Evolutionary conservation across 129 eudicot genomes (phyloP), one percentile per base, ranked within the genome.

Genomic region (Artemisia argyi): DNA sequence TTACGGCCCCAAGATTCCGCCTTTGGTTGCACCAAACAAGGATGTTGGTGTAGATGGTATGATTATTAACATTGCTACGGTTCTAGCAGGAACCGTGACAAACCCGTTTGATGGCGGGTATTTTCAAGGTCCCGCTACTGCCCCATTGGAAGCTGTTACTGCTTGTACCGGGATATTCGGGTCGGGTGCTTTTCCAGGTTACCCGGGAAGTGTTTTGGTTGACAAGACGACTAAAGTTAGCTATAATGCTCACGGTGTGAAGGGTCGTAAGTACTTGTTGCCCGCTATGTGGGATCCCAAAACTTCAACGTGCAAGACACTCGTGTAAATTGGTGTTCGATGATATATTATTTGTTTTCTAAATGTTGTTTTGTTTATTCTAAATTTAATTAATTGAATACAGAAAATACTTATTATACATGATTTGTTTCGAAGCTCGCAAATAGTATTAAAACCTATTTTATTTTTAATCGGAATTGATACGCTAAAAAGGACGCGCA

Each of bases 241-340:
- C 84, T 89, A 86, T 26, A 89, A 89, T 67, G 90, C 90, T 48
- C 76, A 66, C 3, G 96, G 92, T 50, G 76, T 76, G 56, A 78
- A 83, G 11, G 93, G 86, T 50, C 63, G 96, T 7, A 84, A 77
- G 78, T 90, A 68, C 35, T 54, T 90, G 74, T 72, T 86, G 50
- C 96, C 96, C 39, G 96, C 96, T 7, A 90, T 86, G 96, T 90
- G 96, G 96, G 90, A 86, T 73, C 90, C 93, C 0, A 59, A 66
- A 0, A 83, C 83, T 4, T 87, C 88, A 7, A 74, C 78, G 26
- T 89, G 96, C 79, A 42, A 81, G 18, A 70, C 96, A 7, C 88
- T 86, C 47, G 90, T 89, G 65, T 89, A 76, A 89, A 16, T 11
- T 50, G 18, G 18, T 22, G 50, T 12, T 32, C 49, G 59, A 26